Base-by-base conservation (phyloP, 495 filamentous ascomycete species). In the Recurvomyces mirabilis region DNA sequence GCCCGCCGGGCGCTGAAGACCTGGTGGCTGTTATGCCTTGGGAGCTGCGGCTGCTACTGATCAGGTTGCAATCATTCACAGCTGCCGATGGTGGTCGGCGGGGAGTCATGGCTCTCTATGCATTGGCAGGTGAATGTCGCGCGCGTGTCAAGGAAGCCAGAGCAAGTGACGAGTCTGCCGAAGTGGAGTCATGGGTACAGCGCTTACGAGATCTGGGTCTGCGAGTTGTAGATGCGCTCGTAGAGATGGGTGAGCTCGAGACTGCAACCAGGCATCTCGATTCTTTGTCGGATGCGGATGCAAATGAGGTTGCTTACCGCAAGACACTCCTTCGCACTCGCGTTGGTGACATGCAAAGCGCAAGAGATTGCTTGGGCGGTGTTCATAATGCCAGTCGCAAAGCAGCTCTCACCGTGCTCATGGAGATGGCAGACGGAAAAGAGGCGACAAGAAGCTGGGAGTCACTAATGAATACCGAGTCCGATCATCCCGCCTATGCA, bases 211-310 rank as follows among this genome's bases (percentile, higher is more conserved):
- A 94, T 40, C 63, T 94, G 0, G 88, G 88, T 0, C 59, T 94
- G 9, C 62, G 81, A 36, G 83, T 84, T 9, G 88, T 79, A 0
- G 84, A 85, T 55, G 78, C 81, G 21, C 58, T 96, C 40, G 71
- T 94, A 3, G 88, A 95, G 65, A 93, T 93, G 84, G 85, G 86
- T 5, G 87, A 96, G 60, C 55, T 89, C 1, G 74, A 77, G 39
- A 81, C 78, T 6, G 91, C 88, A 1, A 72, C 61, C n/a, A 61
- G 77, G 34, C 81, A 86, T 52, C 64, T 98, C 0, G 65, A 57
- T 6, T 65, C 63, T 7, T 37, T 79, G 17, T 43, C 32, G 5
- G 43, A 50, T 13, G 47, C 24, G 3, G 60, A 61, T 10, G 57
- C 55, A 2, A 55, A 66, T 17, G 43, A 49, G 28, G 64, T 59